These are phyloP conservation scores for Crinitomyces ghanaensis DNA, from an alignment of 805 yeast genomes.

Conservation along the genomic window DNA sequence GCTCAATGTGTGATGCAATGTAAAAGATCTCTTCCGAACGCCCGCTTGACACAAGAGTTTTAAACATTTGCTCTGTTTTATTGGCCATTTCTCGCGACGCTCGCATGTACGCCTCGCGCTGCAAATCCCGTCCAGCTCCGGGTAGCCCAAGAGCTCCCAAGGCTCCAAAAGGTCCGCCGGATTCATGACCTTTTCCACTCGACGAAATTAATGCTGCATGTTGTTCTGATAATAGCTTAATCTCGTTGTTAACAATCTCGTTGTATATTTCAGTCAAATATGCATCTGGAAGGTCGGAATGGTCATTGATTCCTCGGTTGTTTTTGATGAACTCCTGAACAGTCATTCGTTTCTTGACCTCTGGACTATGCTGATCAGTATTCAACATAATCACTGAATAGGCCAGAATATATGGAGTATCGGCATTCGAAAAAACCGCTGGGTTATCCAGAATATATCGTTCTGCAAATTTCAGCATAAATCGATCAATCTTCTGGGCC, in stretches of 20 bases:
- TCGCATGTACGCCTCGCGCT: conserved; percentile 76
- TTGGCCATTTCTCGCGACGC: conserved; percentile 87
- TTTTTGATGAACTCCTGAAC: conserved; percentile 75
- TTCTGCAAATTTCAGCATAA: conserved; percentile 94
- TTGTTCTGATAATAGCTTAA: conserved; percentile 85
- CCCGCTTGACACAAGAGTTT: conserved; percentile 31
- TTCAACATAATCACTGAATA: conserved; percentile 88
- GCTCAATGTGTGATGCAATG: conserved; percentile 78
- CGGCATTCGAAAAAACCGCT: conserved; percentile 78
- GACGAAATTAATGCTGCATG: conserved; percentile 79
- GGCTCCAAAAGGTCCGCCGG: conserved; percentile 20
- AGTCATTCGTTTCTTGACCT: conserved; percentile 79
- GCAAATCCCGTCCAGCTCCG: conserved; percentile 46
- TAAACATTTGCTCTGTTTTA: conserved; percentile 77
- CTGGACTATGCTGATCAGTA: conserved; percentile 87
- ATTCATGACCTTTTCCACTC: conserved; percentile 23
- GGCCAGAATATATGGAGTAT: conserved; percentile 83
- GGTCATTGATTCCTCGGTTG: conserved; percentile 88
- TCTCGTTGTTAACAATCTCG: conserved; percentile 77
- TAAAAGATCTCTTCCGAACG: conserved; percentile 44
- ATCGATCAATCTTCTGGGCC: conserved; percentile 94
- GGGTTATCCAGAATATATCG: conserved; percentile 85
- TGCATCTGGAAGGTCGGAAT: conserved; percentile 68
- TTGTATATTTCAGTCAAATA: conserved; percentile 55
- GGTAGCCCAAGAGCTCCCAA: conserved; percentile 33